Conservation (phyloP, 2,329 filamentous ascomycete genomes). For the Colletotrichum theobromicola region DNA sequence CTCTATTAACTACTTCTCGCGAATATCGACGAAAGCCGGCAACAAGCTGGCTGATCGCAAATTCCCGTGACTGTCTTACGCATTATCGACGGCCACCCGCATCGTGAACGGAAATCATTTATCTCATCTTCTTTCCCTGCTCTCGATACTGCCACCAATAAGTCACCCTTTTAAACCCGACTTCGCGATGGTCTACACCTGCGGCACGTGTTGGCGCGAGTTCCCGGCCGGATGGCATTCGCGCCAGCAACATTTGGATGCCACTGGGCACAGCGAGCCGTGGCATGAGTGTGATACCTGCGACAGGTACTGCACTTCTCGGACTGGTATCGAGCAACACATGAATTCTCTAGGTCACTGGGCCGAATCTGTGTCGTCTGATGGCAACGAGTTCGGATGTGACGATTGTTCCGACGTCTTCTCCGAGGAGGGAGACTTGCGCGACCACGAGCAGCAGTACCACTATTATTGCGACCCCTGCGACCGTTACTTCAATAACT, state of each 20-base stretch:
- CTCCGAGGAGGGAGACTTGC: slow-evolving; percentile 21
- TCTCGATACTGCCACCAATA: neutral
- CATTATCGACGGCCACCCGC: neutral
- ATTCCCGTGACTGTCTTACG: neutral
- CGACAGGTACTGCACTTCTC: slow-evolving; percentile 25
- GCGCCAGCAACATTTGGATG: slow-evolving; percentile 17
- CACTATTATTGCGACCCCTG: slow-evolving; percentile 8
- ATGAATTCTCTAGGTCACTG: slow-evolving; percentile 29
- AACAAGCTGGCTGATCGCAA: accelerated
- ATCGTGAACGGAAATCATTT: neutral
- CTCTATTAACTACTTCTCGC: neutral
- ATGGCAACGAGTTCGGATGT: slow-evolving; percentile 30
- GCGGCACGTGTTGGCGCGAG: slow-evolving; percentile 14
- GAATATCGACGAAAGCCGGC: neutral
- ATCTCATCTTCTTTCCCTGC: accelerated
- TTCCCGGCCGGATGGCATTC: slow-evolving; percentile 20
- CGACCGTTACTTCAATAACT: neutral
- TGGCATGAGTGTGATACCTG: slow-evolving; percentile 30
- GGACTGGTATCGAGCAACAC: slow-evolving; percentile 30
- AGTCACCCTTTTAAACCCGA: neutral
- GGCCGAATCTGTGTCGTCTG: neutral
- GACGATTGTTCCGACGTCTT: slow-evolving; percentile 31
- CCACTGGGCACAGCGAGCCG: neutral
- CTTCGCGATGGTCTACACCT: slow-evolving; percentile 2
- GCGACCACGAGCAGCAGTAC: neutral